Percentiles rank a stretch among this genome's conserved stretches.
phyloP scores from a whole-genome alignment of 306 rosid species.

The Quillaja saponaria region DNA sequence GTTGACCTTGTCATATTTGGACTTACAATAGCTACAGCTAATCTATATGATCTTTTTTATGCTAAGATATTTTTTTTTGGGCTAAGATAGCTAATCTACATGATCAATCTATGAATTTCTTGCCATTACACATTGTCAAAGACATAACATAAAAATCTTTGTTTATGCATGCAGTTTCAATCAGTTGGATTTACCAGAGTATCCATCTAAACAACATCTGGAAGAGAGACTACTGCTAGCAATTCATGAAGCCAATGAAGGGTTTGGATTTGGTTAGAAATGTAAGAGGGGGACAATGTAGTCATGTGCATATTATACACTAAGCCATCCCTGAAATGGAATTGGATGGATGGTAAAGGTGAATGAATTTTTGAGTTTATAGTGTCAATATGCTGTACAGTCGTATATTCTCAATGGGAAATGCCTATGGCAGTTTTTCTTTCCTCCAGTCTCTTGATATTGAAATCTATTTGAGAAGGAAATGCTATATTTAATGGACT shows the following conservation, averaged over 20 bases:
- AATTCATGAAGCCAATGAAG: slow-evolving; percentile 92
- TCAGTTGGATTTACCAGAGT: slow-evolving; percentile 94
- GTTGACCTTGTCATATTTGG: background rate
- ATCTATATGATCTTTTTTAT: background rate
- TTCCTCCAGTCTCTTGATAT: slow-evolving; percentile 18
- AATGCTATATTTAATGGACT: too few species aligned
- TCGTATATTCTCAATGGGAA: slow-evolving; percentile 61
- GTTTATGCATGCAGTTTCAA: slow-evolving; percentile 80
- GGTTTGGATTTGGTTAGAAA: slow-evolving; percentile 88
- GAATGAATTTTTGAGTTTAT: slow-evolving; percentile 47
- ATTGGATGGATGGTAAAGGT: slow-evolving; percentile 57
- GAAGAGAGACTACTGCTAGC: slow-evolving; percentile 91
- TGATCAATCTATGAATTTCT: background rate
- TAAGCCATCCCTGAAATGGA: slow-evolving; percentile 42
- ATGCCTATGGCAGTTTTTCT: slow-evolving; percentile 74
- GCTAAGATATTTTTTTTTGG: too few species aligned
- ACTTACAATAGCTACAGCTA: background rate
- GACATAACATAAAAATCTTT: background rate
- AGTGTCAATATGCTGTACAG: slow-evolving; percentile 81
- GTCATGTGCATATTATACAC: slow-evolving; percentile 47
- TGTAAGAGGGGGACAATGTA: slow-evolving; percentile 6
- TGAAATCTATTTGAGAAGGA: background rate
- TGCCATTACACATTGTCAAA: background rate
- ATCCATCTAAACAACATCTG: slow-evolving; percentile 86
- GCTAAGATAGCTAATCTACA: too few species aligned